Base-by-base conservation (phyloP, 768 basidiomycete species). In the Coprinopsis strossmayeri region DNA sequence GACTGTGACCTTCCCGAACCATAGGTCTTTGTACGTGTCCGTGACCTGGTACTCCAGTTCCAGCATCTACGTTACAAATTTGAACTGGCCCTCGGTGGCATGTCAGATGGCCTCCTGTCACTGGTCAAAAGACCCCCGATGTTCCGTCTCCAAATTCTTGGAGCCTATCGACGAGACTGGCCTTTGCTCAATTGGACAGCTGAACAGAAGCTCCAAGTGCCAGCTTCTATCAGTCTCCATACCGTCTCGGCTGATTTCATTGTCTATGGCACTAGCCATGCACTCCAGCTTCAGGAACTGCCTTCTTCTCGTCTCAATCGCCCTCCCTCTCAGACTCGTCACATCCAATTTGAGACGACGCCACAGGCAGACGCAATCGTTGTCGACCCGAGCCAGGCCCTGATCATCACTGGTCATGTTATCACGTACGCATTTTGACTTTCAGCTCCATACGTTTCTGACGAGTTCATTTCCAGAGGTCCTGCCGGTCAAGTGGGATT, bases 31-130 rank as follows among this genome's bases (percentile, higher is more conserved):
- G 60, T 61, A 48, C 66, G 77, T 51, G 64, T 76, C 41, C 68
- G 68, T 53, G 63, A 55, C 42, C 65, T 76, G 35, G 70, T 72
- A 34, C 70, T 70, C 69, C 69, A 70, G 30, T 71, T 70, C 57
- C 69, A 74, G 41, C 67, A 68, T 20, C 70, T 79, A 50, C 69
- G 68, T 25, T 79, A 79, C 60, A 69, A 66, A 40, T 70, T 70
- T 54, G 76, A 78, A 53, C 64, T 79, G 24, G 76, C 71, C 15
- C 44, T 71, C 18, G 61, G 70, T 48, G 76, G 75, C 34, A 76
- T 78, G 75, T 68, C 68, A 54, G 75, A 78, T 57, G 77, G 77
- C 3, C 64, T 69, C 17, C 68, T 65, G 28, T 61, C 72, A 25
- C 61, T 69, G 52, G 59, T 64, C 28, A 61, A 61, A 30, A 64